Evolutionary conservation across 164 flowering plant genomes (phyloP), one percentile per base, ranked within the genome.

Genomic region (Aristolochia contorta): DNA sequence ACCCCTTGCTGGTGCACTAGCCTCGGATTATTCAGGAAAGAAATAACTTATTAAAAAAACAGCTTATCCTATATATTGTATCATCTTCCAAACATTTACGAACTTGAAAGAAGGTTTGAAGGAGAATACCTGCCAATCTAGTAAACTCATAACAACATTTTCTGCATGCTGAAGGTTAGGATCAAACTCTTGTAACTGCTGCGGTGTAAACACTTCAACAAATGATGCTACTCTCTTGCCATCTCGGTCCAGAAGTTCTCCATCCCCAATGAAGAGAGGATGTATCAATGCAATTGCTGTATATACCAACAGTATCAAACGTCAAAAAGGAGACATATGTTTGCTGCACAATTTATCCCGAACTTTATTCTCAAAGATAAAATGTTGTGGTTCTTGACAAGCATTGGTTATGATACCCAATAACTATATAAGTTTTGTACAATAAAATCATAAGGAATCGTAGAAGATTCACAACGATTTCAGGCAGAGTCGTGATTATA

Each of bases 41-140:
- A 4, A 37, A 37, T 37, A 37, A 37, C 12, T 37, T 4, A 37
- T 37, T 3, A 37, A 37, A 37, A 37, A 37, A 37, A 37, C 43
- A 37, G 12, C 43, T 37, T 37, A 27, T 37, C 43, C n/a, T 3
- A 37, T 37, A 6, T 3, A 37, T 37, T 37, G 12, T 8, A 37
- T 37, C 43, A 8, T 37, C 43, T 37, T 7, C 43, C 12, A 37
- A 37, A 37, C 9, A 3, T 37, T 37, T 37, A 37, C 3, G 10
- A 37, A 4, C 10, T 37, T 37, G 43, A 45, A 7, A 12, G 18
- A 20, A 45, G 43, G 61, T 12, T 16, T 16, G 20, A 54, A 51
- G 27, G 32, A 48, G 61, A 64, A 43, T 3, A 91, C 97, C 92
- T 89, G 94, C 97, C 96, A 91, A 65, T 86, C 94, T 24, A 75